Conservation (phyloP, 371 early-diverging fungal genomes). For the Neoconidiobolus thromboides region DNA sequence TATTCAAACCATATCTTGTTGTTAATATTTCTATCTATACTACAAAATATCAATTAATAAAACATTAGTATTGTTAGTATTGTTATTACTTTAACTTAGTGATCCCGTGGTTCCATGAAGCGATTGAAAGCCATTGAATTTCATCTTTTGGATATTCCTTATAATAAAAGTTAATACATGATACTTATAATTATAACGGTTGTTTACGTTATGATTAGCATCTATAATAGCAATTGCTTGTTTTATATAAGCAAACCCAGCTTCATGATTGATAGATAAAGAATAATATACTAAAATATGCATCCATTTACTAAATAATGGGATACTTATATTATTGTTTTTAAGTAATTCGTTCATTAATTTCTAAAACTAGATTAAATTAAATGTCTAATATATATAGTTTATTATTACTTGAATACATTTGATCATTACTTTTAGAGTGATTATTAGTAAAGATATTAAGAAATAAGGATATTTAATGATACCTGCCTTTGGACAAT, state of each 20-base stretch:
- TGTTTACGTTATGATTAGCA: too few species aligned
- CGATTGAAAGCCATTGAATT: neutral
- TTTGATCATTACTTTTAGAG: neutral
- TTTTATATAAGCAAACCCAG: neutral
- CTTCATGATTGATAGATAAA: neutral
- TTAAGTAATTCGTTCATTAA: neutral
- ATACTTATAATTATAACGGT: neutral
- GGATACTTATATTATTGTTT: neutral
- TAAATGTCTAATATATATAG: neutral
- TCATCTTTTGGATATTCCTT: neutral
- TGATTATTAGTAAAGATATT: neutral
- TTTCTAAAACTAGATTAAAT: neutral
- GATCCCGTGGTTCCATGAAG: neutral
- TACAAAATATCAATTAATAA: neutral
- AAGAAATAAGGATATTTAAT: neutral
- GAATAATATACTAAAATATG: neutral
- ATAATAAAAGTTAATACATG: neutral
- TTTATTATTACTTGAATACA: neutral
- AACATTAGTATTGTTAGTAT: neutral
- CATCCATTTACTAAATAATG: neutral
- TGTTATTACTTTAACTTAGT: neutral
- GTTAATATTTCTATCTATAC: neutral
- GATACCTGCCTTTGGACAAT: neutral
- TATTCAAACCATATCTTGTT: neutral
- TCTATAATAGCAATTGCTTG: neutral